Conservation (phyloP, 1,139 yeast species). For the Geotrichum citri-aurantii region DNA sequence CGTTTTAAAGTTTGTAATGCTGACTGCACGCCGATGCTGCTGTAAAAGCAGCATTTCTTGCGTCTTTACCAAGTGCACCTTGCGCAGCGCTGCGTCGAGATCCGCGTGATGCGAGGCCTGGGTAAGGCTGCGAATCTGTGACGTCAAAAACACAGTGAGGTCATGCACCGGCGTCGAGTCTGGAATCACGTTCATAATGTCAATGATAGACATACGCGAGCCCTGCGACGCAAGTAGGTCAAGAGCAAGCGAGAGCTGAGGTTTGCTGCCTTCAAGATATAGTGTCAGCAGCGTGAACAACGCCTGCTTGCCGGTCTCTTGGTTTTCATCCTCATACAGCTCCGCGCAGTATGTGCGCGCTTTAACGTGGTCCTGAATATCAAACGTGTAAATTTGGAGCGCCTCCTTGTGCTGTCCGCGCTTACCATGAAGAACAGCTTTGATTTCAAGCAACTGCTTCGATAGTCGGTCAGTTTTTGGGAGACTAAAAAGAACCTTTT, state of each 20-base stretch:
- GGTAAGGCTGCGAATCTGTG: slow-evolving; percentile 42
- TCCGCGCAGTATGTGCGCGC: slow-evolving; percentile 57
- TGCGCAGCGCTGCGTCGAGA: slow-evolving; percentile 35
- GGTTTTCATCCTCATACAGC: slow-evolving; percentile 40
- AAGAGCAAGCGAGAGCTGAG: slow-evolving; percentile 40
- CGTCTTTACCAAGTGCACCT: slow-evolving; percentile 37
- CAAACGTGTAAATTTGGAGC: slow-evolving; percentile 55
- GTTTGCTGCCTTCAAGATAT: slow-evolving; percentile 32
- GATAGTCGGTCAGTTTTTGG: slow-evolving; percentile 22
- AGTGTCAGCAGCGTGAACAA: slow-evolving; percentile 35
- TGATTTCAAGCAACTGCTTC: slow-evolving; percentile 37
- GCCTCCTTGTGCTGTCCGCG: slow-evolving; percentile 62
- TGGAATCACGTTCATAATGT: slow-evolving; percentile 51
- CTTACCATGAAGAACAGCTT: slow-evolving; percentile 54
- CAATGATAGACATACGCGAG: slow-evolving; percentile 47
- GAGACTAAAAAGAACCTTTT: slow-evolving; percentile 31
- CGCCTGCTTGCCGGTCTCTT: slow-evolving; percentile 38
- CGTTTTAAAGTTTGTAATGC: slow-evolving; percentile 39
- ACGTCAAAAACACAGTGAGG: slow-evolving; percentile 43
- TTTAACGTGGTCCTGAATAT: slow-evolving; percentile 50
- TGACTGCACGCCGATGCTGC: slow-evolving; percentile 38
- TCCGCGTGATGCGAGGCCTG: slow-evolving; percentile 24
- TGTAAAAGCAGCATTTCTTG: slow-evolving; percentile 37
- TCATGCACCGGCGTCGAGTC: slow-evolving; percentile 43
- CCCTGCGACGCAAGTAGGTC: slow-evolving; percentile 47